These are phyloP conservation scores for Pholiota microspora DNA, from an alignment of 768 basidiomycete species.

Conservation along the genomic window DNA sequence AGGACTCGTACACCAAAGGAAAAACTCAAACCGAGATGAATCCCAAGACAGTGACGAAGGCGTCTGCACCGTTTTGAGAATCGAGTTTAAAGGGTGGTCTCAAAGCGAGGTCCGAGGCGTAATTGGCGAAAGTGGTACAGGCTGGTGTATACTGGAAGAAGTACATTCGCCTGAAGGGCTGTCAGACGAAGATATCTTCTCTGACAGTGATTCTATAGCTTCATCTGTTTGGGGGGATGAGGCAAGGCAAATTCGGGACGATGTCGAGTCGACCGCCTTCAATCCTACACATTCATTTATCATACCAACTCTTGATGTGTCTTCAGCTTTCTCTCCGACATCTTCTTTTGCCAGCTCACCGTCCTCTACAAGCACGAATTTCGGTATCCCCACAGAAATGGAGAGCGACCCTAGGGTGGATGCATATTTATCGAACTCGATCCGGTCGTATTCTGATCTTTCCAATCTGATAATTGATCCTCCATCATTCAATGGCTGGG, in stretches of 20 bases:
- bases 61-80: slow-evolving; percentile 62
- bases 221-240: slow-evolving; percentile 25
- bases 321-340: slow-evolving; percentile 50
- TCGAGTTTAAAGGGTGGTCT: slow-evolving; percentile 76
- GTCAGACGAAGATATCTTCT: slow-evolving; percentile 21
- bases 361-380: slow-evolving; percentile 7
- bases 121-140: slow-evolving; percentile 67
- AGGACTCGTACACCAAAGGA: slow-evolving; percentile 23
- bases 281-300: slow-evolving; percentile 70
- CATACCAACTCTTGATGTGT: slow-evolving; percentile 68
- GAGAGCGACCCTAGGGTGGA: slow-evolving; percentile 34
- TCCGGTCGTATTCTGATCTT: slow-evolving; percentile 20
- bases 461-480: slow-evolving; percentile 25
- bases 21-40: slow-evolving; percentile 4
- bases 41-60: slow-evolving; percentile 35
- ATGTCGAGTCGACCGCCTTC: slow-evolving; percentile 18
- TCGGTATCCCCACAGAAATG: slow-evolving; percentile 19
- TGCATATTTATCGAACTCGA: slow-evolving; percentile 14
- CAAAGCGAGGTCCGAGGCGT: slow-evolving; percentile 60
- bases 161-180: slow-evolving; percentile 23
- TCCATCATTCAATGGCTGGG: slow-evolving; percentile 31
- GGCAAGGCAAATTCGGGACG: neutral
- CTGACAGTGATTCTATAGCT: slow-evolving; percentile 21
- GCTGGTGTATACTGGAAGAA: slow-evolving; percentile 78
- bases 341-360: slow-evolving; percentile 9